Conservation (phyloP, 176 grass and related monocot species). For the Areca catechu region DNA sequence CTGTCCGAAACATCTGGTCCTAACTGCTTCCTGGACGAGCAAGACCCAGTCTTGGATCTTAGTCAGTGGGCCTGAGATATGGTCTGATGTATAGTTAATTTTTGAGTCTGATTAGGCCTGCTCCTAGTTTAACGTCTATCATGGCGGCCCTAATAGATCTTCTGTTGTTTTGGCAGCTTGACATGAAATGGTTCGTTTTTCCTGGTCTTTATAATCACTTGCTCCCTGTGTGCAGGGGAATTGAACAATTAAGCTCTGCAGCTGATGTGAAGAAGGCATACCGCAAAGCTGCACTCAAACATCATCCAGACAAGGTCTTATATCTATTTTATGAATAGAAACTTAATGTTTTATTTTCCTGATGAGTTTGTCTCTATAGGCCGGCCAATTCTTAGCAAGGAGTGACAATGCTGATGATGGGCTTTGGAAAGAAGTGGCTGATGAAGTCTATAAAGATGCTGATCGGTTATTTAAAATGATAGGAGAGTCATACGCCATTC, state of each 20-base stretch:
- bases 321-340: conserved; percentile 14
- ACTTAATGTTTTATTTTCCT: conserved; percentile 15
- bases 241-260: conserved; percentile 54
- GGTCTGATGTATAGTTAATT: no score
- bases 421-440: conserved; percentile 41
- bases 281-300: conserved; percentile 73
- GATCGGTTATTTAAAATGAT: conserved; percentile 90
- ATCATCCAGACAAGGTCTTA: conserved; percentile 79
- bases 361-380: conserved; percentile 39
- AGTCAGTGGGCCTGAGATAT: no score
- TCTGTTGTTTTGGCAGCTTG: conserved; percentile 8
- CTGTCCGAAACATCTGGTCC: no score
- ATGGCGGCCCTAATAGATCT: no score
- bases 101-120: no score
- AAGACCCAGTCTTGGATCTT: no score
- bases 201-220: background rate
- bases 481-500: conserved; percentile 78
- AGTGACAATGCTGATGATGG: conserved; percentile 55
- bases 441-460: conserved; percentile 51
- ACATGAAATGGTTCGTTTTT: no score
- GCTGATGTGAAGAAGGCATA: conserved; percentile 79
- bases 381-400: conserved; percentile 53
- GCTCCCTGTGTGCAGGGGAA: conserved; percentile 47
- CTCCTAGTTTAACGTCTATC: no score
- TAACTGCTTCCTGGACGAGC: no score